Conservation (phyloP, 768 basidiomycete genomes). For the Phallus indusiatus region DNA sequence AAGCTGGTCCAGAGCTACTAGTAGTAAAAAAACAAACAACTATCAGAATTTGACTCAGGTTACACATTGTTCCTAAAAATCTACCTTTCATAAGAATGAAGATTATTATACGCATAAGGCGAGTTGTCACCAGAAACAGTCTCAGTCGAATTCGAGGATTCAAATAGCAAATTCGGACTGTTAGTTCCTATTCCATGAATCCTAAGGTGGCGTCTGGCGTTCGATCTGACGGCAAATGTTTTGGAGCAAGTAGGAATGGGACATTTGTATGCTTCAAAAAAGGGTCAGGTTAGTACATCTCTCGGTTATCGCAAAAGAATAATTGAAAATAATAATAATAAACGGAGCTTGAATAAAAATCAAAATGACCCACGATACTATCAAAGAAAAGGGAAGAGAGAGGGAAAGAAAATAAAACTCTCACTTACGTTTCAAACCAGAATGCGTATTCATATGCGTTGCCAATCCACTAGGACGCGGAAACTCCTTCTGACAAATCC, state of each 20-base stretch:
- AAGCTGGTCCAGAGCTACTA: too few species aligned
- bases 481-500: slow-evolving; percentile 41
- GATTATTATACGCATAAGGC: too few species aligned
- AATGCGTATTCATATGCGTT: slow-evolving; percentile 54
- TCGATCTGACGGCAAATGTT: slow-evolving; percentile 69
- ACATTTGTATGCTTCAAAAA: slow-evolving; percentile 29
- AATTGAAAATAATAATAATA: not conserved
- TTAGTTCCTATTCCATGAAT: slow-evolving; percentile 47
- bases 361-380: not conserved
- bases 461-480: slow-evolving; percentile 48
- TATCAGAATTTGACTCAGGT: too few species aligned
- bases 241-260: slow-evolving; percentile 51
- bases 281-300: not conserved
- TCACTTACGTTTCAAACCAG: slow-evolving; percentile 39
- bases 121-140: too few species aligned
- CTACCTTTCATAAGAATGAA: too few species aligned
- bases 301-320: not conserved
- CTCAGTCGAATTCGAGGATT: too few species aligned
- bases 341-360: not conserved
- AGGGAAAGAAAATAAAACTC: not conserved
- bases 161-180: too few species aligned
- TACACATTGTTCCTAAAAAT: too few species aligned
- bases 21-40: too few species aligned
- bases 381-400: not conserved
- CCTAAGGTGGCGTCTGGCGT: slow-evolving; percentile 70